Base-by-base conservation (phyloP, 2,329 filamentous ascomycete genomes). In the Diaporthe citri region DNA sequence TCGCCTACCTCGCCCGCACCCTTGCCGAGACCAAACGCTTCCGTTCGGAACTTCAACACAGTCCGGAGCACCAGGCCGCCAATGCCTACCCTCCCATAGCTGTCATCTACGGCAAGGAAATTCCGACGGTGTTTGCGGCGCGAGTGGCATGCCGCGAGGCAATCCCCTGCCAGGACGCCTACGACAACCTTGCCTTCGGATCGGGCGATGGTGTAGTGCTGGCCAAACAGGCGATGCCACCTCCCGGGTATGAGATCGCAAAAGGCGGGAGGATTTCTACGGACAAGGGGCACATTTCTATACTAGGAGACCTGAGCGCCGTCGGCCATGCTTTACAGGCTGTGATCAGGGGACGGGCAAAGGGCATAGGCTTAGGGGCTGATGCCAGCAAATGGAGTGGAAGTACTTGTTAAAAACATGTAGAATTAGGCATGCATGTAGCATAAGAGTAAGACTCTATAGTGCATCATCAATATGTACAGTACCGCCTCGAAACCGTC, bases 131-230 rank as follows among this genome's bases (percentile, higher is more conserved):
- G 0, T 95, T 92, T 81, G 95, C 93, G 0, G 95, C 94, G 0
- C 92, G 93, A 59, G 95, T 98, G 0, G 85, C 89, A 20, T 91
- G 91, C 2, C 87, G 89, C 4, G 95, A 96, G 72, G 92, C 89
- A 0, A 98, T 98, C 78, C 90, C 91, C 67, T 91, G 91, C 76
- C 86, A 91, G 0, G 95, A 97, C 82, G 93, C 91, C 0, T 98
- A 97, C 82, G 95, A 97, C 78, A 93, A 97, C 79, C 87, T 98
- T 3, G 90, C 95, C 0, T 98, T 98, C 84, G 93, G 94, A 0
- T 93, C 93, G 31, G 95, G 96, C 2, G 96, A 98, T 81, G 96
- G 96, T 0, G 96, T 98, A 0, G 95, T 96, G 72, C 88, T 98
- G 9, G 94, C 96, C 0, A 91, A 91, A 69, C 94, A 96, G 76